A percentile compares a stretch with the other conserved stretches of the same genome.
Conservation (phyloP, 2,329 filamentous ascomycete species). For the Phaeosphaeria sp. region DNA sequence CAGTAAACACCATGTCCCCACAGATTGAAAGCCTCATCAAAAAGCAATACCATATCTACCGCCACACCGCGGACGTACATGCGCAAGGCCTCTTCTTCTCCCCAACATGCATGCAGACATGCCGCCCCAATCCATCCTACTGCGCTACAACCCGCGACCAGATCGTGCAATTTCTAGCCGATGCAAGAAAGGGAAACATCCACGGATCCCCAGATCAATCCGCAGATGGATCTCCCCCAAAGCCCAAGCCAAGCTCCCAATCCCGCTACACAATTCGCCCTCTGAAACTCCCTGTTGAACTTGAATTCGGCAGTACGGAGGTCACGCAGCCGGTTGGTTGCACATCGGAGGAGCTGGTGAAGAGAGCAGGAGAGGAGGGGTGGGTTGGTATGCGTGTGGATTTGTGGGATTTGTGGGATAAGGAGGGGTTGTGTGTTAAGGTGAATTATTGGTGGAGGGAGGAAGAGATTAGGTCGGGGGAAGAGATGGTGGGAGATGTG, state of each 20-base stretch:
- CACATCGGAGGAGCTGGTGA: slow-evolving; percentile 1
- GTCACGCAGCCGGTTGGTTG: slow-evolving; percentile 5
- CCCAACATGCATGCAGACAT: slow-evolving; percentile 18
- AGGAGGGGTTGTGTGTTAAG: slow-evolving; percentile 13
- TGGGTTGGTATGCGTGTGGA: slow-evolving; percentile 23
- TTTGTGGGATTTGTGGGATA: slow-evolving; percentile 11
- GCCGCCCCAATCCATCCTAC: slow-evolving; percentile 16
- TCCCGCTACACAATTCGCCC: slow-evolving; percentile 15
- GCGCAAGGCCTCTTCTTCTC: slow-evolving; percentile 19
- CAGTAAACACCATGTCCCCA: neutral
- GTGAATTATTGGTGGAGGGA: slow-evolving; percentile 25
- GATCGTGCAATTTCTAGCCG: slow-evolving; percentile 15
- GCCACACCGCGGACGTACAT: slow-evolving; percentile 12
- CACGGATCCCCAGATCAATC: slow-evolving; percentile 1
- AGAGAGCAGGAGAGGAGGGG: slow-evolving; percentile 5
- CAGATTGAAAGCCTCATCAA: slow-evolving; percentile 7
- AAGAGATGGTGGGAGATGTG: slow-evolving; percentile 5
- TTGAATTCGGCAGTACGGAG: slow-evolving; percentile 9
- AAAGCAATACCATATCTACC: slow-evolving; percentile 13
- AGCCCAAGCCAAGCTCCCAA: neutral
- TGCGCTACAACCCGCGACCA: slow-evolving; percentile 11
- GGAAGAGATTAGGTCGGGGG: slow-evolving; percentile 3
- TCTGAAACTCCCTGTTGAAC: slow-evolving; percentile 4
- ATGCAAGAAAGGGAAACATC: slow-evolving; percentile 11
- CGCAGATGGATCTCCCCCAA: neutral